Conservation (phyloP, 176 grass and related monocot genomes). For the Eragrostis nindensis region DNA sequence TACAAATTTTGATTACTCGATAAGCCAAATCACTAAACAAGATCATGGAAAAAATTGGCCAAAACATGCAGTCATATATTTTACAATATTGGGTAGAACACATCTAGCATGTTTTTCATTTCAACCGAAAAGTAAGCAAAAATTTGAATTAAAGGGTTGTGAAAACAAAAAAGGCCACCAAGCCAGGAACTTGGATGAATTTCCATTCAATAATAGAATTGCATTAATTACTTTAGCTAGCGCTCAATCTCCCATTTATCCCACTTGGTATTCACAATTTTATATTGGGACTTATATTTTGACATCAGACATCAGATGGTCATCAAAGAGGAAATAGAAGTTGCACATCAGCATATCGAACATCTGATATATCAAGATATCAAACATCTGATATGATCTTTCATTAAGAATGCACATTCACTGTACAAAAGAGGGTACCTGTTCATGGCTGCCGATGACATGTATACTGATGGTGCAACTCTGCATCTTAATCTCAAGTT, state of each 20-base stretch:
- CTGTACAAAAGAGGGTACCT: constrained; percentile 44
- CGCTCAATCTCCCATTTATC: too few relatives aligned
- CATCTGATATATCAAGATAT: background rate
- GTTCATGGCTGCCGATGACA: constrained; percentile 50
- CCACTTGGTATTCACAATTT: too few relatives aligned
- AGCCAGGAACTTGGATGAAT: background rate
- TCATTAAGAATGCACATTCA: background rate
- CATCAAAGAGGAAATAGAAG: constrained; percentile 30
- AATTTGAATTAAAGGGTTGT: constrained; percentile 14
- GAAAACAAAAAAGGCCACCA: background rate
- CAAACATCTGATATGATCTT: constrained; percentile 8
- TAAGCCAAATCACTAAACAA: too few relatives aligned
- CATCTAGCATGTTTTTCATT: background rate
- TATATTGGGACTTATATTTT: too few relatives aligned
- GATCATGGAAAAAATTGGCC: too few relatives aligned
- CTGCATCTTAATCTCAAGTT: constrained; percentile 94
- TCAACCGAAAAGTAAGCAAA: background rate
- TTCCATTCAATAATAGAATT: background rate
- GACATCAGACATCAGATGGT: too few relatives aligned
- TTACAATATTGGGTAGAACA: background rate
- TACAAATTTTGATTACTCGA: too few relatives aligned
- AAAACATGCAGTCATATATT: constrained; percentile 8
- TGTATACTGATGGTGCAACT: constrained; percentile 71
- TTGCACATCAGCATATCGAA: constrained; percentile 18
- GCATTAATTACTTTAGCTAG: background rate